Conservation (phyloP, 2,329 filamentous ascomycete species). For the Emydomyces testavorans region DNA sequence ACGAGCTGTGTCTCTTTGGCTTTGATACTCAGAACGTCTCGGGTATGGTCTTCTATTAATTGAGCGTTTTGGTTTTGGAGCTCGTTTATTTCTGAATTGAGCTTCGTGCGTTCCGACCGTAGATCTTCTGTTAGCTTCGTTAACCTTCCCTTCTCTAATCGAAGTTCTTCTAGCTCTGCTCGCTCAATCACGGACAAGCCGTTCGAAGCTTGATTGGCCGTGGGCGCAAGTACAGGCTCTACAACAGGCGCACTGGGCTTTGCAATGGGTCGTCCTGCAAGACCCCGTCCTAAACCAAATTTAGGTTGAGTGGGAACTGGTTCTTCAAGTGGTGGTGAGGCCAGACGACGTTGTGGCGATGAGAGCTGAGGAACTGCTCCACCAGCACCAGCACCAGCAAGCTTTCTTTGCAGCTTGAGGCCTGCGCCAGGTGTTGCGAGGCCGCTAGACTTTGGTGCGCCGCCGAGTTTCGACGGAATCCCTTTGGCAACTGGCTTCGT, state of each 20-base stretch:
- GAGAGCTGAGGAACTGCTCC: conserved; percentile 21
- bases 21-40: conserved; percentile 91
- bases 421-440: conserved; percentile 34
- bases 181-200: conserved; percentile 69
- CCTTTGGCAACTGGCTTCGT: conserved; percentile 37
- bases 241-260: conserved; percentile 48
- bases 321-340: conserved; percentile 38
- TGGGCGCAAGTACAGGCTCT: conserved; percentile 39
- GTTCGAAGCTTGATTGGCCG: conserved; percentile 45
- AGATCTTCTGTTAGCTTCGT: conserved; percentile 66
- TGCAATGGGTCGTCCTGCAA: conserved; percentile 73
- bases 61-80: conserved; percentile 94
- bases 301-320: conserved; percentile 44
- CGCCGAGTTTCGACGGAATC: conserved; percentile 38
- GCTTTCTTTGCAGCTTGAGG: conserved; percentile 35
- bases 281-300: conserved; percentile 56
- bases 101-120: conserved; percentile 66
- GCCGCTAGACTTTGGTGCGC: conserved; percentile 32
- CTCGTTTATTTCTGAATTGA: conserved; percentile 80
- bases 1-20: conserved; percentile 97
- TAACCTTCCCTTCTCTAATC: conserved; percentile 69
- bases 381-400: conserved; percentile 34
- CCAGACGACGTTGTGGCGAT: conserved; percentile 35
- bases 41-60: conserved; percentile 91
- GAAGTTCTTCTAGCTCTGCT: conserved; percentile 83